Base-by-base conservation (phyloP, 2,329 filamentous ascomycete species). In the Penicillium sp. region DNA sequence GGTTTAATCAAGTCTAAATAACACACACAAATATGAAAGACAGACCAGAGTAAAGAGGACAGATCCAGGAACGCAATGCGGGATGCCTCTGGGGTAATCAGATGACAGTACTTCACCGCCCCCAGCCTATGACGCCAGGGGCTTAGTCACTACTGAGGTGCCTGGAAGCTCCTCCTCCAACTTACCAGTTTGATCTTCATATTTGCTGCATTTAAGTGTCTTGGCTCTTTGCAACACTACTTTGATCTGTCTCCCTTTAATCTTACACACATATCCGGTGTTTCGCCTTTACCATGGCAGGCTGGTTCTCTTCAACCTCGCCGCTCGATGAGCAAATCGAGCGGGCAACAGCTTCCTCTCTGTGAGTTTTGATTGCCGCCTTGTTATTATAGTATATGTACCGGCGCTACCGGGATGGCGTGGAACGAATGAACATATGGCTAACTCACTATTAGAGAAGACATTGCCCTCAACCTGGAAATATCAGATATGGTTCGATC, bases 241-340 rank as follows among this genome's bases (percentile, higher is more conserved):
- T 75, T 33, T 14, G 36, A 40, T 33, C 47, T 38, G 36, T 19
- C 19, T 14, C 1, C 3, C 28, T 40, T 31, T 14, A 40, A 50
- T 38, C 50, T 46, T 38, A 44, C 12, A 37, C 46, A 16, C 48
- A 33, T 25, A 33, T 16, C 12, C 9, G 45, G 51, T 55, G 50
- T 50, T 36, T 42, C 42, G 61, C 65, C 64, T 80, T 77, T 67
- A 88, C 83, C 82, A 97, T 97, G 92, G 88, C 91, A 72, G 91
- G 92, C 82, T 99, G 93, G 93, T 97, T 96, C 73, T 90, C 89
- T 65, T 93, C 91, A 73, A 91, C 90, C 75, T 90, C 88, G 71
- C 91, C 91, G 77, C 83, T 99, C 77, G 94, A 99, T 76, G 92
- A 96, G 78, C 94, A 97, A 82, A 88, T 99, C 69, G 93, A 97